Conservation (phyloP, 441 rosid genomes). For the Hura crepitans region DNA sequence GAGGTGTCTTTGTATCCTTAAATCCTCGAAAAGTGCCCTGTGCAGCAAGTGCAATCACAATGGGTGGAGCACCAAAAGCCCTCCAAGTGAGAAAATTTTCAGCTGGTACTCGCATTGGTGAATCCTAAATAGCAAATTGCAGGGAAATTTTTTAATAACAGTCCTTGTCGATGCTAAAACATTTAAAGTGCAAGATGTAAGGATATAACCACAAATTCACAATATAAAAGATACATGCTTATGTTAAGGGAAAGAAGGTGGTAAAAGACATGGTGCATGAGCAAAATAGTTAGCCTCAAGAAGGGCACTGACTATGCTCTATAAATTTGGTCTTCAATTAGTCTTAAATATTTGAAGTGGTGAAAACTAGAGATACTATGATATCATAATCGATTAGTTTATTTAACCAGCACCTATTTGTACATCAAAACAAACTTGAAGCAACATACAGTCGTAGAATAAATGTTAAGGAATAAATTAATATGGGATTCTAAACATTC, state of each 20-base stretch:
- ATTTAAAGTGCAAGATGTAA: background rate
- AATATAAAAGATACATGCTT: background rate
- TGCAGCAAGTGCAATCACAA: constrained; percentile 90
- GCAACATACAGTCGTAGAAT: background rate
- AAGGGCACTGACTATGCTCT: background rate
- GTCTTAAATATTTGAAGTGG: background rate
- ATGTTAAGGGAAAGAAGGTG: background rate
- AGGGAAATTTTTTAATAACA: constrained; percentile 13
- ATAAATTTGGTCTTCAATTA: background rate
- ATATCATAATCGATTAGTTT: background rate
- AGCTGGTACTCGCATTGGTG: constrained; percentile 82
- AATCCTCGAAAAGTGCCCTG: constrained; percentile 95
- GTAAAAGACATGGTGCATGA: background rate
- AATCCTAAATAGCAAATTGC: constrained; percentile 49
- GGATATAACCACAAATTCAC: constrained; percentile 6
- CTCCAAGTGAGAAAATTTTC: constrained; percentile 70
- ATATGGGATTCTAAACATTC: background rate
- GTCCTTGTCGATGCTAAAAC: constrained; percentile 11
- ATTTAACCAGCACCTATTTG: background rate
- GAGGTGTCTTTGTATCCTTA: constrained; percentile 87
- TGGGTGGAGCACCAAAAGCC: constrained; percentile 91
- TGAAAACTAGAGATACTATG: background rate
- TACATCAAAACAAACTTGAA: background rate
- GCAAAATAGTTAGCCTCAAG: background rate
- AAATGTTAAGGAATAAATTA: background rate